A percentile compares a stretch with the other conserved stretches of the same genome.
phyloP scores from a whole-genome alignment of 805 yeast species.

The Nakazawaea wyomingensis region DNA sequence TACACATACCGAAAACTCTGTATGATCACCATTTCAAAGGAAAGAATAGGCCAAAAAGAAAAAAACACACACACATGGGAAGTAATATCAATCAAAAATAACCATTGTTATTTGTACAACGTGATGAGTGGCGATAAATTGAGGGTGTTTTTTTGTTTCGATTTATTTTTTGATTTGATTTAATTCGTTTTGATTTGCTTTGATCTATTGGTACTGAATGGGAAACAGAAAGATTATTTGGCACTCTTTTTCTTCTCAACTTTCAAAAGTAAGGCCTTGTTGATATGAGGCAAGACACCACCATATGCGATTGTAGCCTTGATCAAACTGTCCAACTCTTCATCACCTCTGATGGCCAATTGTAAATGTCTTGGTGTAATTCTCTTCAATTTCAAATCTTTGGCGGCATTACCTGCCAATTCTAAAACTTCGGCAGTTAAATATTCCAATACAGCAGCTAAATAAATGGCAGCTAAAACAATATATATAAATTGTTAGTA shows the following conservation, averaged over 20 bases:
- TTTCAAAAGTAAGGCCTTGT: slow-evolving; percentile 73
- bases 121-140: no score
- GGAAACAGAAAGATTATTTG: no score
- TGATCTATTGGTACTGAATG: no score
- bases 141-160: no score
- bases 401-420: slow-evolving; percentile 98
- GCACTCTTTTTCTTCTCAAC: slow-evolving; percentile 55
- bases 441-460: slow-evolving; percentile 94
- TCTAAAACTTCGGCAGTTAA: slow-evolving; percentile 95
- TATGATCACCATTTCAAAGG: no score
- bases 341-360: slow-evolving; percentile 96
- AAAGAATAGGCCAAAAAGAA: no score
- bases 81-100: no score
- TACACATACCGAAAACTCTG: no score
- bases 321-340: slow-evolving; percentile 89
- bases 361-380: slow-evolving; percentile 97
- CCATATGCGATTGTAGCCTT: slow-evolving; percentile 96
- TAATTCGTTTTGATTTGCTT: no score
- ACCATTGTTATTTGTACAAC: no score
- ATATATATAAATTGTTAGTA: slow-evolving; percentile 8
- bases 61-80: no score
- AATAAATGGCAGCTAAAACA: slow-evolving; percentile 73
- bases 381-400: slow-evolving; percentile 92
- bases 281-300: slow-evolving; percentile 95
- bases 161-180: no score